Percentiles rank a stretch among this genome's conserved stretches.
These are phyloP conservation scores for Ogataea allantospora DNA, from an alignment of 805 yeast genomes.

Conservation along the genomic window DNA sequence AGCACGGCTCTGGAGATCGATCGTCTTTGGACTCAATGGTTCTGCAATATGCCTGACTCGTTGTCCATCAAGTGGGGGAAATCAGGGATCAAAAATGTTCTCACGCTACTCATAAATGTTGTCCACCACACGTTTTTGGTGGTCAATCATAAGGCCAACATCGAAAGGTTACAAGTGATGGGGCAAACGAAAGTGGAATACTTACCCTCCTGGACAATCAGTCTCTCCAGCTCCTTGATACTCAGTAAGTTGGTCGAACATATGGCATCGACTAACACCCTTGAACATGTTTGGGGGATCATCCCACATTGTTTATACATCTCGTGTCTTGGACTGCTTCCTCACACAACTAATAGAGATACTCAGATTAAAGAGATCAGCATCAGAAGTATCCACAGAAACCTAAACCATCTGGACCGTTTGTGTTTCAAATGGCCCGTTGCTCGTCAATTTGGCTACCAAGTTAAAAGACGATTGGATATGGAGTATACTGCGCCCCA, in stretches of 20 bases:
- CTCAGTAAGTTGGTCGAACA: slow-evolving; percentile 6
- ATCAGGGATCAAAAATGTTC: slow-evolving; percentile 36
- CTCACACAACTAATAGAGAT: slow-evolving; percentile 10
- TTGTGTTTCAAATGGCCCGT: slow-evolving; percentile 16
- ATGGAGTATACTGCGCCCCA: slow-evolving; percentile 1
- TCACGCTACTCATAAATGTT: slow-evolving; percentile 56
- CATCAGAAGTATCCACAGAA: background rate
- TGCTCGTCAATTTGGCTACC: slow-evolving; percentile 9
- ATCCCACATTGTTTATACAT: slow-evolving; percentile 8
- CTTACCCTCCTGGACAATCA: slow-evolving; percentile 16
- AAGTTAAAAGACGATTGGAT: slow-evolving; percentile 6
- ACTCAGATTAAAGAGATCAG: slow-evolving; percentile 5
- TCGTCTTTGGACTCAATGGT: slow-evolving; percentile 72
- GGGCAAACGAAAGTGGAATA: slow-evolving; percentile 2
- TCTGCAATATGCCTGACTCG: slow-evolving; percentile 57
- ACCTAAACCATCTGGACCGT: slow-evolving; percentile 3
- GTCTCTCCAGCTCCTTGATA: slow-evolving; percentile 9
- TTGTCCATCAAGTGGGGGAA: slow-evolving; percentile 54
- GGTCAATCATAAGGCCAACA: slow-evolving; percentile 64
- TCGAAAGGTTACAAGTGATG: slow-evolving; percentile 34
- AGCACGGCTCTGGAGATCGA: slow-evolving; percentile 35
- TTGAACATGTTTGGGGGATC: slow-evolving; percentile 5
- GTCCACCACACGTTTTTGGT: slow-evolving; percentile 68
- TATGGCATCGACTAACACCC: slow-evolving; percentile 3
- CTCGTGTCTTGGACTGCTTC: slow-evolving; percentile 12